phyloP scores from a whole-genome alignment of 2,329 filamentous ascomycete species.

The Sporothrix pallida region DNA sequence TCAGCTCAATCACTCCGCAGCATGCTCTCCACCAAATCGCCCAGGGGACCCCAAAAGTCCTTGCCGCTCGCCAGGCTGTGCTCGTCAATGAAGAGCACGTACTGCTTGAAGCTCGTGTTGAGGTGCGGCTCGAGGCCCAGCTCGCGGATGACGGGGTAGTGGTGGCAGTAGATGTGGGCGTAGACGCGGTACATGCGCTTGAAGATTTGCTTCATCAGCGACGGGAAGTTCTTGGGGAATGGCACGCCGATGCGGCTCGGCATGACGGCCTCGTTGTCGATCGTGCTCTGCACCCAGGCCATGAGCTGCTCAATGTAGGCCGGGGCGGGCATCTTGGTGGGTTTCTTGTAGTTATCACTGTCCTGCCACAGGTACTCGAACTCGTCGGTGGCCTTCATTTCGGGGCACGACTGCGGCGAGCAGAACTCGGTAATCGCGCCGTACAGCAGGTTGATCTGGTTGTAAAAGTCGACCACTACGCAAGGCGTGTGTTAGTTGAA shows the following conservation, averaged over 20 bases:
- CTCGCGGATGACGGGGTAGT: slow-evolving; percentile 95
- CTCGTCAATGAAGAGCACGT: slow-evolving; percentile 98
- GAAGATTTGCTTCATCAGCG: slow-evolving; percentile 92
- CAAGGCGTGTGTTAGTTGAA: slow-evolving; percentile 36
- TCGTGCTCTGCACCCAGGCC: slow-evolving; percentile 92
- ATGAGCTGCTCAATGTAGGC: slow-evolving; percentile 98
- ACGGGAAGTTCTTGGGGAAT: slow-evolving; percentile 90
- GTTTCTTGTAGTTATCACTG: slow-evolving; percentile 88
- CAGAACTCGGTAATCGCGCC: slow-evolving; percentile 99
- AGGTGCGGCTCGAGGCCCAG: slow-evolving; percentile 94
- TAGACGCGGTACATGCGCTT: slow-evolving; percentile 99
- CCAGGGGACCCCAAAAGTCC: slow-evolving; percentile 95
- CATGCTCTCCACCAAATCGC: slow-evolving; percentile 98
- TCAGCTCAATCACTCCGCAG: slow-evolving; percentile 77
- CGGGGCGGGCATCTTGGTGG: slow-evolving; percentile 96
- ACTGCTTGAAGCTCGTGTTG: slow-evolving; percentile 99
- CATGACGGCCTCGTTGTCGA: slow-evolving; percentile 94
- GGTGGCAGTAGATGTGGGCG: slow-evolving; percentile 99
- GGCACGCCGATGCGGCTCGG: slow-evolving; percentile 94
- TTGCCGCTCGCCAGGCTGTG: slow-evolving; percentile 89
- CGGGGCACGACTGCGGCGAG: slow-evolving; percentile 93
- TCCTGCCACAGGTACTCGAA: slow-evolving; percentile 99
- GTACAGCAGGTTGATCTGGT: slow-evolving; percentile 98
- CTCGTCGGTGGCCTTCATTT: slow-evolving; percentile 99
- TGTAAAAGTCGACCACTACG: slow-evolving; percentile 98